These are phyloP conservation scores for Aspergillus leporis DNA, from an alignment of 495 filamentous ascomycete genomes.

Conservation along the genomic window DNA sequence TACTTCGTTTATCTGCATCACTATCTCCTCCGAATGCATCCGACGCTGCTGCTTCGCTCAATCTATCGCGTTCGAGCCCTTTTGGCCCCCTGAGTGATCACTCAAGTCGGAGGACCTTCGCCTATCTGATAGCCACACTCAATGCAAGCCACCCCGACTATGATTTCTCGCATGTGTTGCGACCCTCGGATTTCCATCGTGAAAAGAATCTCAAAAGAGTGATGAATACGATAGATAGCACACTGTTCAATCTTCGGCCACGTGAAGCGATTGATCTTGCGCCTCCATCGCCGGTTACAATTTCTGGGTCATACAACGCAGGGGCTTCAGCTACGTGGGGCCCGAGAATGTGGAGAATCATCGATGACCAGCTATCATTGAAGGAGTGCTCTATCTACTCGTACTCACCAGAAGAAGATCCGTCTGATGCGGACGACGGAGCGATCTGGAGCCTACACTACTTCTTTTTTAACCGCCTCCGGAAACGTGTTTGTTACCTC, in stretches of 20 bases:
- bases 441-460: conserved; percentile 95
- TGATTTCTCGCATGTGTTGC: conserved; percentile 88
- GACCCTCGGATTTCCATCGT: conserved; percentile 82
- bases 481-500: conserved; percentile 93
- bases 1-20: conserved; percentile 76
- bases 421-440: conserved; percentile 85
- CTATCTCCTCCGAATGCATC: conserved; percentile 72
- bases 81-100: conserved; percentile 87
- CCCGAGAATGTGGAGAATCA: conserved; percentile 82
- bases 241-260: conserved; percentile 79
- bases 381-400: conserved; percentile 82
- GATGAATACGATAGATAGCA: conserved; percentile 83
- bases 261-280: conserved; percentile 48
- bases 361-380: conserved; percentile 90
- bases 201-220: conserved; percentile 73
- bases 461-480: conserved; percentile 93
- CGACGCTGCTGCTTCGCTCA: conserved; percentile 57
- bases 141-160: conserved; percentile 98
- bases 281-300: conserved; percentile 44
- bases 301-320: conserved; percentile 44
- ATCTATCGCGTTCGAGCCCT: conserved; percentile 79
- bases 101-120: conserved; percentile 86
- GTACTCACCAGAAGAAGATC: conserved; percentile 81
- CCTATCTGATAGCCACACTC: conserved; percentile 95
- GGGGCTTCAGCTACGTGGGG: conserved; percentile 62